Base-by-base conservation (phyloP, 768 basidiomycete genomes). In the Boletus eberwhitei region DNA sequence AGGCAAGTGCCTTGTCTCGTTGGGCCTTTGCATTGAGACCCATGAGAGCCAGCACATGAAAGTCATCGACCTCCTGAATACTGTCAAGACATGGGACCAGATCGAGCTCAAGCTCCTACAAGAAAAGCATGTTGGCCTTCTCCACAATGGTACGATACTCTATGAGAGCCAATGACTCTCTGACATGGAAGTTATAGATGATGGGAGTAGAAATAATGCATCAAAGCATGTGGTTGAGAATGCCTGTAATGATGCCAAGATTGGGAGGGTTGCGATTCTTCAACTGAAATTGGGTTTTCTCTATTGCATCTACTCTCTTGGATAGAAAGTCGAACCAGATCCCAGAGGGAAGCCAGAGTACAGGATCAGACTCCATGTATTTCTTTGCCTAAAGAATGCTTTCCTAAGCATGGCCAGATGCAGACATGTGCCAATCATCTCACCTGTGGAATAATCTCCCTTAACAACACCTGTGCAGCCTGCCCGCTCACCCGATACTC, bases 401-500 rank as follows among this genome's bases (percentile, higher is more conserved):
- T 22, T 22, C 3, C 3, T 22, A 22, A 22, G 22, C 22, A 22
- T 22, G 22, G 3, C 22, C 22, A 22, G 22, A 22, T 22, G 22
- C 22, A 22, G 22, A 22, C 22, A 22, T 22, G 3, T 22, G 22
- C 3, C 22, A 22, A 22, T 22, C 3, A 22, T 22, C 22, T 22
- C 22, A 22, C 55, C 38, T 53, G 29, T 3, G 38, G 38, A 4
- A 52, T 31, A 6, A 56, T 47, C 2, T 56, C 21, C 1, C 13
- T 42, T 2, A 56, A 32, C 4, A 56, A 13, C 0, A 56, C 16
- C 35, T 48, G 29, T 6, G 52, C 52, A 11, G 55, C 55, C 8
- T 57, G 52, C 5, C 55, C 52, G 19, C 55, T 48, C 1, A 57
- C 45, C 5, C 45, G 3, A 12, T 57, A 57, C 8, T 57, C 55